Percentiles rank a stretch among this genome's conserved stretches.
Evolutionary conservation across 805 yeast genomes (phyloP).

Genomic region (Yamadazyma phyllophila): DNA sequence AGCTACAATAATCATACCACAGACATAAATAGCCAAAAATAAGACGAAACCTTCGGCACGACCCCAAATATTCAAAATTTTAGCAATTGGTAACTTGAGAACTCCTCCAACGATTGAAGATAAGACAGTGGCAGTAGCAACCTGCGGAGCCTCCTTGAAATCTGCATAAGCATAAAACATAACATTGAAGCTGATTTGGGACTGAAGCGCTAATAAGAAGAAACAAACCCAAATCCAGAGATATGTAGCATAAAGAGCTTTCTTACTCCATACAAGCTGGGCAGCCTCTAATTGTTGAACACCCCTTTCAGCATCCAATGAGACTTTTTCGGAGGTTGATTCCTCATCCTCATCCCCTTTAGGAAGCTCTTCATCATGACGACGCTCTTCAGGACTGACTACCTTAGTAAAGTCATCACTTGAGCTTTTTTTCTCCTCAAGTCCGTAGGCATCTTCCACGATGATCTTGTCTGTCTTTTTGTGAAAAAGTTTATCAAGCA

Average conservation of each 20-base stretch:
- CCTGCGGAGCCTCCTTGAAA: slow-evolving; percentile 26
- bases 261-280: slow-evolving; percentile 27
- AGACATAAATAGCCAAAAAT: slow-evolving; percentile 16
- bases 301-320: slow-evolving; percentile 22
- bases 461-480: no score
- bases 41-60: slow-evolving; percentile 27
- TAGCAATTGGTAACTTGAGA: slow-evolving; percentile 27
- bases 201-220: slow-evolving; percentile 30
- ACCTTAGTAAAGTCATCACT: no score
- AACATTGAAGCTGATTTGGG: slow-evolving; percentile 21
- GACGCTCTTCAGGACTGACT: no score
- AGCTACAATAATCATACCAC: slow-evolving; percentile 27
- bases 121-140: slow-evolving; percentile 26
- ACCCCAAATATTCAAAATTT: slow-evolving; percentile 24
- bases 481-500: no score
- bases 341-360: slow-evolving; percentile 2
- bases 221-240: slow-evolving; percentile 34
- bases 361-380: background rate
- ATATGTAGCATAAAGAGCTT: slow-evolving; percentile 23
- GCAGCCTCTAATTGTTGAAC: slow-evolving; percentile 28
- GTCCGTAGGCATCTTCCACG: no score
- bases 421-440: no score
- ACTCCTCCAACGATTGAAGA: slow-evolving; percentile 31
- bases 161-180: slow-evolving; percentile 19
- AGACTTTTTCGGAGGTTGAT: slow-evolving; percentile 11